Conservation (phyloP, 805 yeast genomes). For the Saturnispora bothae region DNA sequence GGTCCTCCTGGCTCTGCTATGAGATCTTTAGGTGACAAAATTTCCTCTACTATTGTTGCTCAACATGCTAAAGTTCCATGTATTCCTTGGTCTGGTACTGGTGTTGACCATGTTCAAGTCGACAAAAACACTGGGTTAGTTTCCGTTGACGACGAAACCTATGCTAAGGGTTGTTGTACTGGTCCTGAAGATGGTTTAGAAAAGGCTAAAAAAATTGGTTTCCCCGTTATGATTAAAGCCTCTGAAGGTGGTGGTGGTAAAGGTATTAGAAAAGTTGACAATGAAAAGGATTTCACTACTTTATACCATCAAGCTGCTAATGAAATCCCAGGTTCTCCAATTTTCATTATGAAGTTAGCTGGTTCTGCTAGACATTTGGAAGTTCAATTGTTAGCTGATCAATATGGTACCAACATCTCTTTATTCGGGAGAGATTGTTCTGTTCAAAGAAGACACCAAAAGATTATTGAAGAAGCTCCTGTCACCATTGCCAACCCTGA, state of each 20-base stretch:
- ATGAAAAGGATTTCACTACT: slow-evolving; percentile 64
- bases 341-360: slow-evolving; percentile 94
- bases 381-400: slow-evolving; percentile 95
- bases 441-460: slow-evolving; percentile 98
- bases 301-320: slow-evolving; percentile 89
- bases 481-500: slow-evolving; percentile 85
- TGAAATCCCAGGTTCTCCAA: slow-evolving; percentile 98
- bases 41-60: slow-evolving; percentile 95
- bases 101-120: slow-evolving; percentile 70
- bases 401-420: slow-evolving; percentile 95
- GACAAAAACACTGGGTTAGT: slow-evolving; percentile 69
- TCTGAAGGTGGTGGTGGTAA: slow-evolving; percentile 99
- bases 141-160: slow-evolving; percentile 75
- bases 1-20: slow-evolving; percentile 99
- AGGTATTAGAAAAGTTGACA: slow-evolving; percentile 94
- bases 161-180: slow-evolving; percentile 79
- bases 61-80: slow-evolving; percentile 98
- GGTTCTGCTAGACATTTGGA: slow-evolving; percentile 97
- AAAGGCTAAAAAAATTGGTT: slow-evolving; percentile 81
- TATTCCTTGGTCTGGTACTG: slow-evolving; percentile 99
- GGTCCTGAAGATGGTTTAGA: slow-evolving; percentile 81
- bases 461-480: slow-evolving; percentile 98
- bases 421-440: slow-evolving; percentile 98
- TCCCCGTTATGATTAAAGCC: slow-evolving; percentile 98
- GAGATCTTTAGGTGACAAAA: slow-evolving; percentile 99